phyloP scores from a whole-genome alignment of 495 filamentous ascomycete genomes.

The Evansstolkia leycettana region DNA sequence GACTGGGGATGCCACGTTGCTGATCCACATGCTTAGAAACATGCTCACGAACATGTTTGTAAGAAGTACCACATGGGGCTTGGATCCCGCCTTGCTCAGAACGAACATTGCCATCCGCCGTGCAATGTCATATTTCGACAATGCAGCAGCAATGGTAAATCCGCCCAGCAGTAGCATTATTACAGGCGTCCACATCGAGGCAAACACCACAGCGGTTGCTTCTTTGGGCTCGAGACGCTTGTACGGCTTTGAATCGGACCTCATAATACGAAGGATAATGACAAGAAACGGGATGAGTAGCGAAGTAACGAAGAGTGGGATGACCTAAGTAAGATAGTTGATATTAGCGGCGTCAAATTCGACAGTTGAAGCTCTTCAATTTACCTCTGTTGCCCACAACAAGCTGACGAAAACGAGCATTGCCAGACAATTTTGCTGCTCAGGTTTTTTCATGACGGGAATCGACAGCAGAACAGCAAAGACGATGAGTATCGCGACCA shows the following conservation, averaged over 20 bases:
- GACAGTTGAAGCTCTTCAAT: no score
- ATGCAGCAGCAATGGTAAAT: constrained; percentile 87
- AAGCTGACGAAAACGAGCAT: constrained; percentile 89
- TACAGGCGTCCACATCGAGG: constrained; percentile 97
- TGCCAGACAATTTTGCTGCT: constrained; percentile 93
- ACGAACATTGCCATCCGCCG: constrained; percentile 94
- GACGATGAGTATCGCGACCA: constrained; percentile 56
- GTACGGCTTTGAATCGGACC: constrained; percentile 58
- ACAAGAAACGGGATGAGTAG: constrained; percentile 88
- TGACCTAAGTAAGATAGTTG: constrained; percentile 43
- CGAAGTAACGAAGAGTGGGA: constrained; percentile 94
- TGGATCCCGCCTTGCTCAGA: constrained; percentile 90
- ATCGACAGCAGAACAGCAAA: constrained; percentile 61
- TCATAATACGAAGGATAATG: constrained; percentile 74
- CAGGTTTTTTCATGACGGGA: constrained; percentile 68
- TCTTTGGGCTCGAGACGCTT: constrained; percentile 56
- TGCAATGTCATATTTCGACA: constrained; percentile 96
- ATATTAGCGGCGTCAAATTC: no score
- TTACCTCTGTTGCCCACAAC: constrained; percentile 94
- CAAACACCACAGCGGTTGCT: constrained; percentile 71
- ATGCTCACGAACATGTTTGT: constrained; percentile 98
- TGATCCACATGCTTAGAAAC: constrained; percentile 97
- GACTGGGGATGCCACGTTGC: constrained; percentile 96
- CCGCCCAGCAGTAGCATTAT: constrained; percentile 97
- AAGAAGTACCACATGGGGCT: constrained; percentile 73